These are phyloP conservation scores for Herpetomonas tarakana DNA, from an alignment of 208 protist species.

Conservation along the genomic window DNA sequence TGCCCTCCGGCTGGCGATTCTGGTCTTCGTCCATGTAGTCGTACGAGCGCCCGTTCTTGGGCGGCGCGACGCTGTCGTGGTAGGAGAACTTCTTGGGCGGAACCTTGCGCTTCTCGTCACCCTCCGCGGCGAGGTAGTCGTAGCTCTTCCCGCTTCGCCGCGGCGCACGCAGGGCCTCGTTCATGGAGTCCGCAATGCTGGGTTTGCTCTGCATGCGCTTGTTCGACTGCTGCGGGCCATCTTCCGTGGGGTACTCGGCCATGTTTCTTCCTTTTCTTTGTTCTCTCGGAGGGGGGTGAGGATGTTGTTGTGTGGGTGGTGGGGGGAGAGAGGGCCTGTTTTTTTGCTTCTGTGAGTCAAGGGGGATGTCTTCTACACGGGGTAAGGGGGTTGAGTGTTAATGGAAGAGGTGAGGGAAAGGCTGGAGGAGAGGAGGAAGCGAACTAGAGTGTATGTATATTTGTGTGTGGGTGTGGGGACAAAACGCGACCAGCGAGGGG, in stretches of 20 bases:
- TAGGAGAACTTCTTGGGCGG: conserved; percentile 5
- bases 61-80: conserved; percentile 9
- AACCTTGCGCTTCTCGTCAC: conserved; percentile 4
- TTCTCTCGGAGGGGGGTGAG: too few relatives aligned
- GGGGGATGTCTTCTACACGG: too few relatives aligned
- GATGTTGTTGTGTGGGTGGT: not conserved
- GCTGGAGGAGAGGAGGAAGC: not conserved
- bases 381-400: too few relatives aligned
- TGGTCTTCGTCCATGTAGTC: conserved; percentile 31
- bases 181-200: not conserved
- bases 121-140: conserved; percentile 16
- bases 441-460: too few relatives aligned
- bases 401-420: not conserved
- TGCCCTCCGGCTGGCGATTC: conserved; percentile 6
- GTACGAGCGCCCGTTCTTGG: conserved; percentile 5
- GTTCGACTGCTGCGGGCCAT: not conserved
- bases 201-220: conserved; percentile 1
- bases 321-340: not conserved
- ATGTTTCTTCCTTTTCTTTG: too few relatives aligned
- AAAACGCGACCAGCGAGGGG: conserved; percentile 4
- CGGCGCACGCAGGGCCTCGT: not conserved
- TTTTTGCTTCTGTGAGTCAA: too few relatives aligned
- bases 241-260: not conserved
- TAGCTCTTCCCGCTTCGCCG: conserved; percentile 21
- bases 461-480: not conserved